Percentiles rank a stretch among this genome's conserved stretches.
These are phyloP conservation scores for Porphyrellus cyaneotinctus DNA, from an alignment of 768 basidiomycete species.

Conservation along the genomic window DNA sequence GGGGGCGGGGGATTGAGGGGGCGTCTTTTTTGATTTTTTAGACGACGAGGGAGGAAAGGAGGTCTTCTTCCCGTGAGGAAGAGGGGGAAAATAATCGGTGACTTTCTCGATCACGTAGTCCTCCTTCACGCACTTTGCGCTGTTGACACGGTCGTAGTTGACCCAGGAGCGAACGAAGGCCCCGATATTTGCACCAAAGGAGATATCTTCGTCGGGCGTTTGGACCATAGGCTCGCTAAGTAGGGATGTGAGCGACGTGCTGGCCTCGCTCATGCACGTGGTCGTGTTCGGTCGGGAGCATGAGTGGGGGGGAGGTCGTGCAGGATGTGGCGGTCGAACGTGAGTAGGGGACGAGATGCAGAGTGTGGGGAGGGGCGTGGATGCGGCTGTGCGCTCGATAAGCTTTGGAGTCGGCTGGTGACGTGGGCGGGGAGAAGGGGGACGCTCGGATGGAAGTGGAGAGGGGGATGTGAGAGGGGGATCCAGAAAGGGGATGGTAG, in stretches of 20 bases:
- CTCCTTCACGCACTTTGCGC: conserved; percentile 26
- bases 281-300: conserved; percentile 35
- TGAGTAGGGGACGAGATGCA: conserved; percentile 43
- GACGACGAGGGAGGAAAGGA: not conserved
- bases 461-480: conserved; percentile 1
- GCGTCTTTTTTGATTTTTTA: conserved; percentile 21
- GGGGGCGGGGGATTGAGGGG: conserved; percentile 10
- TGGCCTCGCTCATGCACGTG: conserved; percentile 34
- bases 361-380: conserved; percentile 42
- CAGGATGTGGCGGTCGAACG: conserved; percentile 26
- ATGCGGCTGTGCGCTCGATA: conserved; percentile 31
- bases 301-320: conserved; percentile 33
- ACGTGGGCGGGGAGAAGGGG: conserved; percentile 21
- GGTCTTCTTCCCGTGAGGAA: conserved; percentile 19
- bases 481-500: conserved; percentile 27
- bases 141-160: conserved; percentile 23
- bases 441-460: conserved; percentile 2
- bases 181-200: conserved; percentile 46
- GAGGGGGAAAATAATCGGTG: conserved; percentile 28
- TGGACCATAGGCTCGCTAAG: conserved; percentile 39
- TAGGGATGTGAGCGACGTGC: conserved; percentile 52
- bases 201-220: conserved; percentile 39
- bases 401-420: conserved; percentile 32
- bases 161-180: conserved; percentile 33
- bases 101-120: conserved; percentile 27